A percentile compares a stretch with the other conserved stretches of the same genome.
phyloP scores from a whole-genome alignment of 345 rosid genomes.

The Carallia pectinifolia region DNA sequence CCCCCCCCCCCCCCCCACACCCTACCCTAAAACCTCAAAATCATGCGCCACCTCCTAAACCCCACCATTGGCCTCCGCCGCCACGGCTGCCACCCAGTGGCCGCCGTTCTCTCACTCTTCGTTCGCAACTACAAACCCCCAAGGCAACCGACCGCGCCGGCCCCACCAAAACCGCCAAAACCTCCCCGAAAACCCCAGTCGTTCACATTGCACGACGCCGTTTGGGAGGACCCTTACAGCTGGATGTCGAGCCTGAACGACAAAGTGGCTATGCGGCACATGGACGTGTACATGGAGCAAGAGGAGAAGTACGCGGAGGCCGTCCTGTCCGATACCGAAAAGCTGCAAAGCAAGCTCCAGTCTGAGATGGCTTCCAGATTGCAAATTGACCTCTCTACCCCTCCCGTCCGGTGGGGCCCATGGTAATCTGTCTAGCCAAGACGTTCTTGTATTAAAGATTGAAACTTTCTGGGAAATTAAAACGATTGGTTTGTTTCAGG shows the following conservation, averaged over 20 bases:
- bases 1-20: too few species aligned
- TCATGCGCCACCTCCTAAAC: conserved; percentile 39
- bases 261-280: conserved; percentile 94
- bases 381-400: conserved; percentile 79
- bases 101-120: conserved; percentile 17
- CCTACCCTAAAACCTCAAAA: conserved; percentile 10
- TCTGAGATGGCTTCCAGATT: conserved; percentile 88
- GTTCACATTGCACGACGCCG: conserved; percentile 61
- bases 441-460: neutral
- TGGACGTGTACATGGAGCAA: conserved; percentile 92
- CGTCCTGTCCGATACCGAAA: conserved; percentile 67
- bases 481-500: too few species aligned
- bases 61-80: conserved; percentile 28
- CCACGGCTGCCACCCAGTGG: conserved; percentile 5
- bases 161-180: conserved; percentile 73
- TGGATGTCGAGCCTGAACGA: conserved; percentile 92
- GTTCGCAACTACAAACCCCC: conserved; percentile 47
- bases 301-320: conserved; percentile 95
- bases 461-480: too few species aligned
- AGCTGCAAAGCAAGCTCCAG: conserved; percentile 80
- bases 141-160: conserved; percentile 38
- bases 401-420: conserved; percentile 93
- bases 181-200: conserved; percentile 81
- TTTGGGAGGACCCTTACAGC: conserved; percentile 92
- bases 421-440: conserved; percentile 39